These are phyloP conservation scores for Globisporangium carolinianum DNA, from an alignment of 352 stramenopile genomes.

Conservation along the genomic window DNA sequence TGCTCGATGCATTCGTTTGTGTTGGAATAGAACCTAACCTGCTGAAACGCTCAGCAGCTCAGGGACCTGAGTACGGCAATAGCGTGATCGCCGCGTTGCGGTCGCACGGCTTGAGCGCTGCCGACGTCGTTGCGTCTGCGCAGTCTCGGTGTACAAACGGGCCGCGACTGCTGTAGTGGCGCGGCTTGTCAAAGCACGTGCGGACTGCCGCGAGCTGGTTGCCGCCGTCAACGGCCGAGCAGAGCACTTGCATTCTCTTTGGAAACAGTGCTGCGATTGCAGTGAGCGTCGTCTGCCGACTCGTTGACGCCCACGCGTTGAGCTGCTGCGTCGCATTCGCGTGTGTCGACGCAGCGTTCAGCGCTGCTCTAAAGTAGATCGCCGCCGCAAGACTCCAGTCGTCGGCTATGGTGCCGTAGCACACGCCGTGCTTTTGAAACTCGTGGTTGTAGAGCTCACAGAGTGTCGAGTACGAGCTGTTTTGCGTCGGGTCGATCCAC, in stretches of 20 bases:
- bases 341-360: conserved; percentile 40
- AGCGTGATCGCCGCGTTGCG: conserved; percentile 6
- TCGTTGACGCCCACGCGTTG: conserved; percentile 33
- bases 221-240: conserved; percentile 37
- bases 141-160: conserved; percentile 10
- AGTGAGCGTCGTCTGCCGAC: conserved; percentile 25
- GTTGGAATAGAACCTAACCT: neutral
- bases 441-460: conserved; percentile 83
- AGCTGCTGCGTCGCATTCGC: conserved; percentile 37
- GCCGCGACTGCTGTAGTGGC: neutral
- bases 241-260: conserved; percentile 60
- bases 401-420: conserved; percentile 47
- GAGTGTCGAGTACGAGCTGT: conserved; percentile 45
- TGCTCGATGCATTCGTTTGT: neutral
- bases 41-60: neutral
- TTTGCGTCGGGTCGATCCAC: conserved; percentile 59
- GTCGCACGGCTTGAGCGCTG: conserved; percentile 2
- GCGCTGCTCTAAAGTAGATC: conserved; percentile 56
- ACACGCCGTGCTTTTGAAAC: conserved; percentile 81
- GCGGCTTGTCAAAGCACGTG: conserved; percentile 53
- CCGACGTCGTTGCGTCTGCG: conserved; percentile 2
- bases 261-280: conserved; percentile 48
- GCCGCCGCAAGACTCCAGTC: conserved; percentile 44
- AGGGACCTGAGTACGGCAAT: conserved; percentile 8
- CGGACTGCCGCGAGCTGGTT: conserved; percentile 66